A percentile compares a stretch with the other conserved stretches of the same genome.
phyloP scores from a whole-genome alignment of 2,329 filamentous ascomycete genomes.

The Thelonectria blattea region DNA sequence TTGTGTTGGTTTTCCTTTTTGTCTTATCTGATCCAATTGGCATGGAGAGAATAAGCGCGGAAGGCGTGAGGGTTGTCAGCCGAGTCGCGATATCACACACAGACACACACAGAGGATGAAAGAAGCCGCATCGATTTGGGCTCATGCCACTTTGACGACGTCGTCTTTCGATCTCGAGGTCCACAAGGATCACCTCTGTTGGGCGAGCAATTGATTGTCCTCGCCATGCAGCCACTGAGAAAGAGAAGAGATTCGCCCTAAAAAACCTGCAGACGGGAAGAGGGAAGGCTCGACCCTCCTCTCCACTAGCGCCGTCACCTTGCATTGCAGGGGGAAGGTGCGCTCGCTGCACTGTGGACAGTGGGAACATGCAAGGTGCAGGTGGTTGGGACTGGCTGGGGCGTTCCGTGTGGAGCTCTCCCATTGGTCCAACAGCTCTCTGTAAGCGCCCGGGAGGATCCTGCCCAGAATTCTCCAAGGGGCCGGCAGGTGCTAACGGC shows the following conservation, averaged over 20 bases:
- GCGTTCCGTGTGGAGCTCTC: constrained; percentile 10
- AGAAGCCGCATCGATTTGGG: neutral
- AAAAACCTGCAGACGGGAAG: neutral
- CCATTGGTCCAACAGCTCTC: constrained; percentile 28
- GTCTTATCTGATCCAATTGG: neutral
- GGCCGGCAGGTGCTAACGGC: constrained; percentile 21
- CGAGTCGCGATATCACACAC: constrained; percentile 9
- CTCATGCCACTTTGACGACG: constrained; percentile 20
- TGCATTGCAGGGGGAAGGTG: constrained; percentile 27
- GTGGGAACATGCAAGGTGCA: constrained; percentile 8
- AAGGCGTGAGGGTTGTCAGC: neutral
- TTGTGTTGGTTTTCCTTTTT: neutral
- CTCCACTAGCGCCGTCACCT: constrained; percentile 37
- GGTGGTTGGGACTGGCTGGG: constrained; percentile 4
- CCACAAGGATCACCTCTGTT: neutral
- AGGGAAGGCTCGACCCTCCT: neutral
- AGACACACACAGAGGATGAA: neutral
- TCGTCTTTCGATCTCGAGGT: constrained; percentile 14
- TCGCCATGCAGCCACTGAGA: constrained; percentile 3
- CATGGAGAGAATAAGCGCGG: constrained; percentile 4
- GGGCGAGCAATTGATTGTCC: neutral
- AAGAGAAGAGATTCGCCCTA: constrained; percentile 24
- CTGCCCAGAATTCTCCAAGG: constrained; percentile 15
- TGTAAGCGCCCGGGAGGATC: constrained; percentile 36
- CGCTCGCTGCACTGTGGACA: constrained; percentile 6